Conservation (phyloP, 2,329 filamentous ascomycete genomes). For the Epicoccum nigrum region DNA sequence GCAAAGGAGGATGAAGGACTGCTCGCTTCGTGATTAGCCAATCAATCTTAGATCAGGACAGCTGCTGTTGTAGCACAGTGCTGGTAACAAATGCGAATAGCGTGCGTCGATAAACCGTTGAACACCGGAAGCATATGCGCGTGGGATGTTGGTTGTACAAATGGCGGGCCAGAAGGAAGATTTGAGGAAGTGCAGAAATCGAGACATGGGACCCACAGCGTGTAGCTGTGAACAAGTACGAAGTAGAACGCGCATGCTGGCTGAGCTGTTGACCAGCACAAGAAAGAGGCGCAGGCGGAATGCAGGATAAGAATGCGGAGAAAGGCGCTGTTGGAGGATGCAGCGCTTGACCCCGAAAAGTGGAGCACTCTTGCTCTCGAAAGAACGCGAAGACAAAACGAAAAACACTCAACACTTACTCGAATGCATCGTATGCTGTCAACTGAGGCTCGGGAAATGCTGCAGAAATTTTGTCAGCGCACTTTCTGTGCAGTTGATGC, state of each 20-base stretch:
- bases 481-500: not conserved
- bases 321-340: slow-evolving; percentile 40
- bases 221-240: slow-evolving; percentile 35
- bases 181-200: slow-evolving; percentile 39
- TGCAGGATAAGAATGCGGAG: slow-evolving; percentile 48
- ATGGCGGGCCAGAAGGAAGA: slow-evolving; percentile 37
- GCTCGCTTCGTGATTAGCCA: slow-evolving; percentile 52
- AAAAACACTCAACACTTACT: slow-evolving; percentile 38
- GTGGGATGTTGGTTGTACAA: slow-evolving; percentile 44
- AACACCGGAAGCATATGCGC: slow-evolving; percentile 32
- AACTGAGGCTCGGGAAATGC: not conserved
- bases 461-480: not conserved
- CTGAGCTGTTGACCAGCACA: slow-evolving; percentile 40
- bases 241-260: slow-evolving; percentile 30
- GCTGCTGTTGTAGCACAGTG: slow-evolving; percentile 40
- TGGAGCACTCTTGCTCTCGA: slow-evolving; percentile 34
- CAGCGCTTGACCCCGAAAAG: slow-evolving; percentile 31
- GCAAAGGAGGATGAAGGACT: slow-evolving; percentile 52
- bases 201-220: slow-evolving; percentile 35
- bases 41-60: slow-evolving; percentile 33
- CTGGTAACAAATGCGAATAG: slow-evolving; percentile 48
- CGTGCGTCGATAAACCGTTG: slow-evolving; percentile 40
- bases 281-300: slow-evolving; percentile 35
- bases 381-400: slow-evolving; percentile 31
- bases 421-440: slow-evolving; percentile 45